Evolutionary conservation across 495 filamentous ascomycete genomes (phyloP), one percentile per base, ranked within the genome.

Genomic region (Wilcoxina mikolae): DNA sequence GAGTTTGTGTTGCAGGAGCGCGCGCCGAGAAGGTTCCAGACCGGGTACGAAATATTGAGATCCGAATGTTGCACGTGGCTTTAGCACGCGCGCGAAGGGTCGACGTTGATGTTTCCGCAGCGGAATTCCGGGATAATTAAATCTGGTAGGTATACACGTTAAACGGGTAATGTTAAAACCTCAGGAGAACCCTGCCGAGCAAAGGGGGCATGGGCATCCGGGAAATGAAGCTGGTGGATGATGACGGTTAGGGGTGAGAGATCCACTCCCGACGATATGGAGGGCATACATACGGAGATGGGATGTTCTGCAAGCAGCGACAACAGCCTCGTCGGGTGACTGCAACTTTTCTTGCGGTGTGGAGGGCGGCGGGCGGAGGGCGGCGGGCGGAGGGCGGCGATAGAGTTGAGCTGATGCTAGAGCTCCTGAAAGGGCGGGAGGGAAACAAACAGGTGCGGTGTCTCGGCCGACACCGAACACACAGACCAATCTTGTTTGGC

Each of bases 181-280:
- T 46, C 43, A 46, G 43, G 43, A 24, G 43, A 24, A 46, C 43
- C 43, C 43, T 46, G 43, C 23, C 43, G 43, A 17, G 15, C n/a
- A 20, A 46, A 18, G 22, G n/a, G 43, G 43, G 31, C 7, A 35
- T n/a, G n/a, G n/a, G n/a, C n/a, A n/a, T n/a, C 31, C 31, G 31
- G 31, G 15, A 35, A 35, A 7, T 7, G 31, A 35, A 35, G 31
- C 31, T 35, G 31, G 15, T 15, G 31, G 15, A 35, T 35, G 31
- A 7, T 15, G 31, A 15, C 31, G 31, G 31, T 35, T 35, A 15
- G 31, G 31, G 31, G 31, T 7, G 31, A 35, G 15, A 35, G n/a
- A n/a, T n/a, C n/a, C n/a, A n/a, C n/a, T n/a, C n/a, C n/a, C n/a
- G n/a, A n/a, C n/a, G n/a, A n/a, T n/a, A n/a, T n/a, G n/a, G n/a